phyloP scores from a whole-genome alignment of 2,329 filamentous ascomycete species.

The Claviceps maximensis region DNA sequence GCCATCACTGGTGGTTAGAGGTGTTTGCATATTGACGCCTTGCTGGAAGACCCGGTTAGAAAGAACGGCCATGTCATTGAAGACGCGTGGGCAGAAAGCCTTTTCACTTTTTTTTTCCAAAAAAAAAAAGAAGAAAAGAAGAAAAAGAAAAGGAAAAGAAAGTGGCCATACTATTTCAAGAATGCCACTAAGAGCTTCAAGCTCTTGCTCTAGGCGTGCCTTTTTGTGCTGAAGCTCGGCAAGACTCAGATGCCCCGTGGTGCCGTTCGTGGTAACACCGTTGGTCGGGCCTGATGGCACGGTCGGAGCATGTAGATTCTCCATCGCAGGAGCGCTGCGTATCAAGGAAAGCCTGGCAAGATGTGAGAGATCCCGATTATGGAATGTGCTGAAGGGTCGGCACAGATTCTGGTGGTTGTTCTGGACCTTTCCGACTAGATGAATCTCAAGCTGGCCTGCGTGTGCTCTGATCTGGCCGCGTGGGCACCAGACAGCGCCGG shows the following conservation, averaged over 20 bases:
- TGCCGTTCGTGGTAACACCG: conserved; percentile 44
- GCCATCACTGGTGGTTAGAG: conserved; percentile 75
- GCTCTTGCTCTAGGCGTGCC: conserved; percentile 70
- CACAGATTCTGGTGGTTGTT: not conserved
- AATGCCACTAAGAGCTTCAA: conserved; percentile 71
- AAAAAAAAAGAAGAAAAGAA: not conserved
- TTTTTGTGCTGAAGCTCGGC: conserved; percentile 74
- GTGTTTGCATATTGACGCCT: conserved; percentile 82
- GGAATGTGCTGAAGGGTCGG: not conserved
- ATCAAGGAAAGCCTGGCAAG: not conserved
- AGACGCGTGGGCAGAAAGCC: too few species aligned
- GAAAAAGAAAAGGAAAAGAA: not conserved
- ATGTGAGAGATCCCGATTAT: not conserved
- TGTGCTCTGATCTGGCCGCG: not conserved
- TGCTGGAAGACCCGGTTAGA: conserved; percentile 44
- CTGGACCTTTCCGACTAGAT: not conserved
- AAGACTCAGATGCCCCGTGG: conserved; percentile 53
- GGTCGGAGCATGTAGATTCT: conserved; percentile 44
- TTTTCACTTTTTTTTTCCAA: too few species aligned
- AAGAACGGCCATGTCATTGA: conserved; percentile 6
- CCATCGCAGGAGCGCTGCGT: conserved; percentile 24
- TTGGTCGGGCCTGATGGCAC: conserved; percentile 63
- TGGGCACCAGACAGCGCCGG: not conserved
- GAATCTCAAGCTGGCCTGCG: too few species aligned
- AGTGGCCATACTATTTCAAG: conserved; percentile 65